These are phyloP conservation scores for Rutstroemia sp. DNA, from an alignment of 2,329 filamentous ascomycete genomes.

Conservation along the genomic window DNA sequence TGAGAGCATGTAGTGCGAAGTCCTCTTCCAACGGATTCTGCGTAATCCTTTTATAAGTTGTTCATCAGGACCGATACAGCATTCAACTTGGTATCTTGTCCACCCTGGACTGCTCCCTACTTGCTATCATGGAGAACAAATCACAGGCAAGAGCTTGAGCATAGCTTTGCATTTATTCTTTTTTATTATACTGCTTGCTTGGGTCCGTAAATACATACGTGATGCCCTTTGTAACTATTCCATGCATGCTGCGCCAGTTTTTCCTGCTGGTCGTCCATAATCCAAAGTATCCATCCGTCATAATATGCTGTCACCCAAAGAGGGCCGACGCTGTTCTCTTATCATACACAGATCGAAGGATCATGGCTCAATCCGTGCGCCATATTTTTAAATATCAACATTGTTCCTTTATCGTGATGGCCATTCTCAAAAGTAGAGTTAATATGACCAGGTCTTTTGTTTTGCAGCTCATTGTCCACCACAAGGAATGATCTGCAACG, in stretches of 20 bases:
- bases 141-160: too few species aligned
- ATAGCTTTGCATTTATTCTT: not conserved
- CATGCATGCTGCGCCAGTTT: conserved; percentile 4
- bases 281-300: not conserved
- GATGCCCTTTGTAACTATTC: conserved; percentile 5
- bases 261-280: not conserved
- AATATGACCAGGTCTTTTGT: not conserved
- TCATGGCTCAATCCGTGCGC: not conserved
- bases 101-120: too few species aligned
- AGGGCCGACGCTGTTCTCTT: not conserved
- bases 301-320: not conserved
- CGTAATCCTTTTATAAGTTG: too few species aligned
- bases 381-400: conserved; percentile 2
- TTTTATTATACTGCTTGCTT: not conserved
- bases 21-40: too few species aligned
- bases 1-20: too few species aligned
- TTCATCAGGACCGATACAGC: too few species aligned
- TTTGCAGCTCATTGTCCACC: not conserved
- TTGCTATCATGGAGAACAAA: not conserved
- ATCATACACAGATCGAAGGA: not conserved
- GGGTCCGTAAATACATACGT: conserved; percentile 6
- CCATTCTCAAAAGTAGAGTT: not conserved
- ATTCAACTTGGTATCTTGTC: too few species aligned
- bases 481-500: not conserved
- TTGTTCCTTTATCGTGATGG: not conserved